A percentile compares a stretch with the other conserved stretches of the same genome.
phyloP scores from a whole-genome alignment of 2,329 filamentous ascomycete genomes.

The Exophiala mesophila region DNA sequence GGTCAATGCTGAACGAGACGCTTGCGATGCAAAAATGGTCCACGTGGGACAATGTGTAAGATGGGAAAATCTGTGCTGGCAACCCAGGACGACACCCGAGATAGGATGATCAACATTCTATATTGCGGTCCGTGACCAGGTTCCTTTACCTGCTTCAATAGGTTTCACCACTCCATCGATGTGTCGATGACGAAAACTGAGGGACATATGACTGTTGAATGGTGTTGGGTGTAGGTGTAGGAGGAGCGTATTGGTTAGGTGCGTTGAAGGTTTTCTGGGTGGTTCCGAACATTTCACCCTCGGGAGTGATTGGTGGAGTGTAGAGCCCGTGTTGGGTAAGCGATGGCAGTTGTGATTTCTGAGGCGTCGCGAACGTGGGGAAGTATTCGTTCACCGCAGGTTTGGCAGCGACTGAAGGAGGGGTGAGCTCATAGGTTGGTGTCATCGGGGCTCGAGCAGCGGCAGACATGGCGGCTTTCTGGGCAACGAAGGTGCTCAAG shows the following conservation, averaged over 20 bases:
- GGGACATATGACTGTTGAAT: conserved; percentile 15
- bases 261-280: conserved; percentile 32
- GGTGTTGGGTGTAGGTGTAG: conserved; percentile 23
- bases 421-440: conserved; percentile 30
- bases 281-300: conserved; percentile 35
- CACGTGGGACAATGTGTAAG: background rate
- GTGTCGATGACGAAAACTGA: conserved; percentile 13
- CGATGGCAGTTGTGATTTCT: conserved; percentile 23
- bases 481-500: conserved; percentile 62
- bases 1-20: conserved; percentile 1
- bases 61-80: background rate
- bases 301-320: conserved; percentile 45
- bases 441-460: conserved; percentile 30
- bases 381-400: conserved; percentile 20
- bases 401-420: conserved; percentile 29
- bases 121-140: background rate
- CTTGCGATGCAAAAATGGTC: conserved; percentile 3
- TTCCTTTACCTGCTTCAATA: background rate
- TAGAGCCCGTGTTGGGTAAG: conserved; percentile 37
- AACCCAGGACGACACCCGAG: background rate
- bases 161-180: conserved; percentile 13
- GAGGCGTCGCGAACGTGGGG: conserved; percentile 23
- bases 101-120: background rate
- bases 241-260: conserved; percentile 23
- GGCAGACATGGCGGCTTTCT: conserved; percentile 52